Evolutionary conservation across 768 basidiomycete species (phyloP).

Genomic region (Panus rudis): DNA sequence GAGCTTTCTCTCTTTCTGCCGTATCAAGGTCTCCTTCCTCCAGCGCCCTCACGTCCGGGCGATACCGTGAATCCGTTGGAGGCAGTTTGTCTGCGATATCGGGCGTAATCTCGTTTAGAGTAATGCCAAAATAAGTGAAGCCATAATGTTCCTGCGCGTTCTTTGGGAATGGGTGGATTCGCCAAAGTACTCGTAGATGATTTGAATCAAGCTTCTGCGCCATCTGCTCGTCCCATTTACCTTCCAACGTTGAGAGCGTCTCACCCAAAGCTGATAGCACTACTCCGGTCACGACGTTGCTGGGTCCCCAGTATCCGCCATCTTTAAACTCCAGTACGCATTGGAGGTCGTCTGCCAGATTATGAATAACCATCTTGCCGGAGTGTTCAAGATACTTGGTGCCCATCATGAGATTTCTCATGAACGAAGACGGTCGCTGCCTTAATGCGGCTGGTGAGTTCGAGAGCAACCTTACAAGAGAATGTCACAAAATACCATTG

Average conservation of each 20-base stretch:
- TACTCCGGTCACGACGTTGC: conserved; percentile 62
- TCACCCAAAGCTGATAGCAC: conserved; percentile 49
- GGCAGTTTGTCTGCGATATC: conserved; percentile 61
- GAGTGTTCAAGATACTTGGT: conserved; percentile 86
- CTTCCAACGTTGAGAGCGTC: conserved; percentile 61
- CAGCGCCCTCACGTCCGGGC: conserved; percentile 77
- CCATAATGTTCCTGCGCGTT: conserved; percentile 71
- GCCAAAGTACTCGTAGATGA: conserved; percentile 74
- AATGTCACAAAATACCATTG: conserved; percentile 48
- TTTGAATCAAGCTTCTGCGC: conserved; percentile 61
- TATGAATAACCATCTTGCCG: conserved; percentile 72
- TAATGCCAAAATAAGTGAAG: conserved; percentile 73
- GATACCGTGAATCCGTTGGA: conserved; percentile 73
- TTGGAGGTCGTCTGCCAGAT: conserved; percentile 43
- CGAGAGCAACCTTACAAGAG: neutral
- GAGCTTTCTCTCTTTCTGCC: conserved; percentile 67
- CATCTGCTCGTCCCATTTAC: conserved; percentile 84
- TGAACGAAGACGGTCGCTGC: conserved; percentile 84
- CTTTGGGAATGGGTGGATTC: conserved; percentile 65
- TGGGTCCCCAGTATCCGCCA: conserved; percentile 75
- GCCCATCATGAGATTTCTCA: conserved; percentile 85
- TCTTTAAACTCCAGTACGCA: conserved; percentile 84
- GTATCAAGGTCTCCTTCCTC: conserved; percentile 67
- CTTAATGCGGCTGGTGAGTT: conserved; percentile 28
- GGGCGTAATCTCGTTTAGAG: conserved; percentile 71